Percentiles rank a stretch among this genome's conserved stretches.
These are phyloP conservation scores for Solanum habrochaites DNA, from an alignment of 257 asterid genomes.

Conservation along the genomic window DNA sequence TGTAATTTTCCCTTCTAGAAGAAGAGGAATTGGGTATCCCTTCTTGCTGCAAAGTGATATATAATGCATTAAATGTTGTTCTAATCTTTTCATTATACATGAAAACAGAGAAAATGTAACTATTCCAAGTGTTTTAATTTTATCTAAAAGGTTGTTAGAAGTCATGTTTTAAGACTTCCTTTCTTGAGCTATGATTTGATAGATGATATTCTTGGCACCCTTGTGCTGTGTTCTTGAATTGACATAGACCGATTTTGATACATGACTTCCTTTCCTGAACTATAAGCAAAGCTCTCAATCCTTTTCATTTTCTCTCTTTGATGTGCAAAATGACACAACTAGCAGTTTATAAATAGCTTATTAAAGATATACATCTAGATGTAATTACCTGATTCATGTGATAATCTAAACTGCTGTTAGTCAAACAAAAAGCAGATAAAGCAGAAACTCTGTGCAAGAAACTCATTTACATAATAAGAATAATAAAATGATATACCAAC, in stretches of 20 bases:
- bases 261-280: background rate
- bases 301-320: background rate
- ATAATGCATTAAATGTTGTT: background rate
- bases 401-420: background rate
- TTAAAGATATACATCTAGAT: background rate
- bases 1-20: conserved; percentile 49
- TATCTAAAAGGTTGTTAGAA: background rate
- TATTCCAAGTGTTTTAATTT: background rate
- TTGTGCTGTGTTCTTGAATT: background rate
- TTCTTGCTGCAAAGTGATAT: conserved; percentile 46
- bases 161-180: background rate
- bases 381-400: background rate
- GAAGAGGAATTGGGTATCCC: conserved; percentile 56
- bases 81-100: background rate
- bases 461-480: background rate
- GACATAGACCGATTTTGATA: background rate
- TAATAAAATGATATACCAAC: background rate
- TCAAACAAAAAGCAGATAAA: background rate
- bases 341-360: background rate
- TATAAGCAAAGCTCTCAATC: background rate
- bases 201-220: background rate
- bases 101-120: background rate
- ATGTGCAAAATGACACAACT: background rate
- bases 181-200: background rate
- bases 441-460: conserved; percentile 5